These are phyloP conservation scores for Pichia sp. DNA, from an alignment of 1,139 yeast species.

Conservation along the genomic window DNA sequence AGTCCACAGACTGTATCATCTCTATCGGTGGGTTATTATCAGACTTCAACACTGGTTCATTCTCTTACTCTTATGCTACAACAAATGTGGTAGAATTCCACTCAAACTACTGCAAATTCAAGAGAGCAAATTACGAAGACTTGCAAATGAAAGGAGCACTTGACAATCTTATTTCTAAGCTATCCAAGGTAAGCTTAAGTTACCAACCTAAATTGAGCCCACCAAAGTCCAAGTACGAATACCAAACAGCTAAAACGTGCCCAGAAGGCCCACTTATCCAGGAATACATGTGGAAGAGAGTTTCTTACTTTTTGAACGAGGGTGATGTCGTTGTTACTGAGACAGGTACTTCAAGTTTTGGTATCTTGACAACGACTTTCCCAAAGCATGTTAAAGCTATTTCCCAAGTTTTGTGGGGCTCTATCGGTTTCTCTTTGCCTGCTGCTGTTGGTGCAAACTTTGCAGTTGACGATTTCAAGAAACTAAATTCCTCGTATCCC, in stretches of 20 bases:
- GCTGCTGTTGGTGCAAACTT: constrained; percentile 80
- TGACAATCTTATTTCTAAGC: constrained; percentile 31
- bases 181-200: constrained; percentile 13
- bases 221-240: constrained; percentile 26
- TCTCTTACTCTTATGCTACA: constrained; percentile 76
- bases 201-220: neutral
- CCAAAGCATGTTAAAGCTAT: constrained; percentile 72
- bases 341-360: constrained; percentile 89
- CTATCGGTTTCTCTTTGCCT: constrained; percentile 85
- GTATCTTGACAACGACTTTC: constrained; percentile 74
- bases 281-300: constrained; percentile 78
- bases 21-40: constrained; percentile 81
- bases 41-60: constrained; percentile 87
- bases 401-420: constrained; percentile 88
- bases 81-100: constrained; percentile 82
- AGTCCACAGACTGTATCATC: constrained; percentile 68
- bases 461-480: constrained; percentile 72
- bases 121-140: constrained; percentile 70
- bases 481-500: constrained; percentile 33
- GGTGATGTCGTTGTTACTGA: constrained; percentile 82
- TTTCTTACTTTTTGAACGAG: constrained; percentile 68
- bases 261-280: constrained; percentile 46
- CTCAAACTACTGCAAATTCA: constrained; percentile 79
- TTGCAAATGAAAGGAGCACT: constrained; percentile 73
- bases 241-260: constrained; percentile 20